Conservation (phyloP, 305 asterid genomes). For the Fraxinus xanthoxyloides region DNA sequence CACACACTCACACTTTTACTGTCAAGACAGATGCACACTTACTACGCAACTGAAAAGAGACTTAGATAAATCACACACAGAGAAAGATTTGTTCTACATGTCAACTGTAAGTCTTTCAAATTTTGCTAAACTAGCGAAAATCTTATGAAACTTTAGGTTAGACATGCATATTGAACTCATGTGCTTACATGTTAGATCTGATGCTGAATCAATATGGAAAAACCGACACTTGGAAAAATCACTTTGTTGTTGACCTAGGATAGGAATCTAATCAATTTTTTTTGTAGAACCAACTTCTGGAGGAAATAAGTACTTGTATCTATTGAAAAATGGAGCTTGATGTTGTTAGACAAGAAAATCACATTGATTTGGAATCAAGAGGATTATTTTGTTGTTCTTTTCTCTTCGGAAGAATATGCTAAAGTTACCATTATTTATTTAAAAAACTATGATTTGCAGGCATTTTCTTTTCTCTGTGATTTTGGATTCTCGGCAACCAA, state of each 20-base stretch:
- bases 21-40: not conserved
- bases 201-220: not conserved
- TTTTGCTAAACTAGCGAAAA: not conserved
- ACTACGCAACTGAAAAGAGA: not conserved
- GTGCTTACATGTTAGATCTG: not conserved
- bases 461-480: not conserved
- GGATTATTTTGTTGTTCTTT: not conserved
- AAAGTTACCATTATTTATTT: not conserved
- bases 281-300: not conserved
- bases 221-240: not conserved
- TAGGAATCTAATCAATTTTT: not conserved
- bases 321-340: not conserved
- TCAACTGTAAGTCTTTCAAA: not conserved
- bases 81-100: not conserved
- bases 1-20: not conserved
- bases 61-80: not conserved
- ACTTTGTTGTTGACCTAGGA: not conserved
- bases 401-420: not conserved
- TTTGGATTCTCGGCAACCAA: constrained; percentile 14
- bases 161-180: not conserved
- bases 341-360: not conserved
- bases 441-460: not conserved
- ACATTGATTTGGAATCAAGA: not conserved
- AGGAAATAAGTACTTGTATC: not conserved
- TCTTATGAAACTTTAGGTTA: not conserved